These are phyloP conservation scores for Solanum piurae DNA, from an alignment of 257 asterid species.

Conservation along the genomic window DNA sequence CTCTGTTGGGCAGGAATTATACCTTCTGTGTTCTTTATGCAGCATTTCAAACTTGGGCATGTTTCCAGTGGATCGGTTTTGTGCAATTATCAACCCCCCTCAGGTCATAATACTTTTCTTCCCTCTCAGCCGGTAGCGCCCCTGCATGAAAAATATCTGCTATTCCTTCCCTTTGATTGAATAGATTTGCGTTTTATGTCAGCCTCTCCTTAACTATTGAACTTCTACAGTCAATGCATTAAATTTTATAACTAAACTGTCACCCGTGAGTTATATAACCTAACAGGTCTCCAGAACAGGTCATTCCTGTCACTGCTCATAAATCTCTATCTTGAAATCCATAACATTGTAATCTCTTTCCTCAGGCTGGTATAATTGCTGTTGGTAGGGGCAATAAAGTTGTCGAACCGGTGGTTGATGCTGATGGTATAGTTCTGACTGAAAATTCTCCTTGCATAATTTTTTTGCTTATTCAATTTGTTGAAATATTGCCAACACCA, in stretches of 20 bases:
- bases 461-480: neutral
- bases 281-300: neutral
- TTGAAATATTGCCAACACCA: neutral
- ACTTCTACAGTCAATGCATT: neutral
- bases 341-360: conserved; percentile 21
- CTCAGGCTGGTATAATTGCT: conserved; percentile 96
- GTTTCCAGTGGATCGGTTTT: conserved; percentile 93
- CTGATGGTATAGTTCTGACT: conserved; percentile 50
- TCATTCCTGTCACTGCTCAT: neutral
- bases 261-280: neutral
- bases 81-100: conserved; percentile 97
- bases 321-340: neutral
- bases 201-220: neutral
- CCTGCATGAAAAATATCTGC: neutral
- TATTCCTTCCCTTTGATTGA: neutral
- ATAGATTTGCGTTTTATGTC: conserved; percentile 1
- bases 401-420: conserved; percentile 71
- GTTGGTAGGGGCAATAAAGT: conserved; percentile 95
- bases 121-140: neutral
- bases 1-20: conserved; percentile 8
- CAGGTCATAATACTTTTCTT: conserved; percentile 54
- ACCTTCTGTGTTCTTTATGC: conserved; percentile 19
- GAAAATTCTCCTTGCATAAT: neutral
- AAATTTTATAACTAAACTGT: neutral
- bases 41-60: conserved; percentile 99